Evolutionary conservation across 129 eudicot genomes (phyloP), one percentile per base, ranked within the genome.

Genomic region (Smallanthus sonchifolius): DNA sequence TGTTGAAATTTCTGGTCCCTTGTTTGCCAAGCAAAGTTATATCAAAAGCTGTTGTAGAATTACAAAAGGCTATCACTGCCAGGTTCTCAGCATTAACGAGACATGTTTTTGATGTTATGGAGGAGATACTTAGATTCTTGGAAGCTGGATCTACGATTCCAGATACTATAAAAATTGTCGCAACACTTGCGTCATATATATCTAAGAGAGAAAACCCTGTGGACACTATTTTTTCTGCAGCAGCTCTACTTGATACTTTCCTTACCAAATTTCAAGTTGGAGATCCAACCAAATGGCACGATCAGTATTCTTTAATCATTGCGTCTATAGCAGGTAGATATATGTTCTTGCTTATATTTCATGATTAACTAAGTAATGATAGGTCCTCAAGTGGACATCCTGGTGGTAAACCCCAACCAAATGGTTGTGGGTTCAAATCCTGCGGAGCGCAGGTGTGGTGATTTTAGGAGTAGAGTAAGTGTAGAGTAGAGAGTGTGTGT

Each of bases 321-420:
- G 81, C 84, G 35, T 79, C 93, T 8, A 81, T 94, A 66, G 83
- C 91, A 79, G 97, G 98, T 94, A 82, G 32, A 35, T 28, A 70
- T 2, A 40, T 72, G 24, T 64, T 7, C 40, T 72, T 51, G 16
- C 57, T 61, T 63, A 54, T 62, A 70, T 40, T 13, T 17, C 24
- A 37, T 59, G 14, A 40, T 61, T 56, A 15, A 15, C 52, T 34
- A 65, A 38, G 10, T 57, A 24, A 72, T 40, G 34, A 52, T 15
- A 14, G 30, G 40, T 24, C 30, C 30, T 24, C 30, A 24, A 24
- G 30, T 0, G 30, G 30, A 24, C 30, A 24, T 24, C 30, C 30
- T 24, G 30, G 30, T 24, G 30, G 30, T 24, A 24, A 24, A 24
- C 30, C 30, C 30, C 30, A 24, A 24, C 30, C 30, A 24, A 24